Percentiles rank a stretch among this genome's conserved stretches.
These are phyloP conservation scores for Gonapodya sp. DNA, from an alignment of 192 early-diverging fungal species.

Conservation along the genomic window DNA sequence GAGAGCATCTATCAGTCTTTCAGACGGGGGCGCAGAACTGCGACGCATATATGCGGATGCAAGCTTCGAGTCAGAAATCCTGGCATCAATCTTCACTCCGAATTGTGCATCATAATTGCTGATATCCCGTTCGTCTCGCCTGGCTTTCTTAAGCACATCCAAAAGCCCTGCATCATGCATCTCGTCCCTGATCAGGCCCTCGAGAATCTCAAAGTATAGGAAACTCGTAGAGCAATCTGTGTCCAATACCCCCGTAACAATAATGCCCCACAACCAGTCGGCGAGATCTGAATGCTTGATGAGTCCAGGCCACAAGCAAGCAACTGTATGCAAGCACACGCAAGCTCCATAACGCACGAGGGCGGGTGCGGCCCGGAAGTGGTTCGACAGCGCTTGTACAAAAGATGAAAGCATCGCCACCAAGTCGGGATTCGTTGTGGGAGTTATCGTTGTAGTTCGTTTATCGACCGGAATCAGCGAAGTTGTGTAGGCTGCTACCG, in stretches of 20 bases:
- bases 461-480: slow-evolving; percentile 14
- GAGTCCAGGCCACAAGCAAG: slow-evolving; percentile 28
- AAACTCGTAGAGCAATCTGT: slow-evolving; percentile 38
- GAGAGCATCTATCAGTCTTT: not conserved
- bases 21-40: too few species aligned
- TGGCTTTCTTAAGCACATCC: slow-evolving; percentile 10
- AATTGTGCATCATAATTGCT: not conserved
- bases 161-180: not conserved
- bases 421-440: not conserved
- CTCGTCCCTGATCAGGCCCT: slow-evolving; percentile 7
- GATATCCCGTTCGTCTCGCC: not conserved
- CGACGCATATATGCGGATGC: not conserved
- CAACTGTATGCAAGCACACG: slow-evolving; percentile 31
- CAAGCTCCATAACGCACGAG: slow-evolving; percentile 41
- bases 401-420: slow-evolving; percentile 31
- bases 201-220: slow-evolving; percentile 38
- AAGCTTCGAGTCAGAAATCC: not conserved
- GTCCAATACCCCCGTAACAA: slow-evolving; percentile 39
- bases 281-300: slow-evolving; percentile 14
- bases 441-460: not conserved
- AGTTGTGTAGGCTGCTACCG: slow-evolving; percentile 30
- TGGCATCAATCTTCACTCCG: not conserved
- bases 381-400: slow-evolving; percentile 31
- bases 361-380: slow-evolving; percentile 40
- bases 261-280: slow-evolving; percentile 24